Evolutionary conservation across 75 land plant species (phyloP).

Genomic region (Selaginella tamariscina): DNA sequence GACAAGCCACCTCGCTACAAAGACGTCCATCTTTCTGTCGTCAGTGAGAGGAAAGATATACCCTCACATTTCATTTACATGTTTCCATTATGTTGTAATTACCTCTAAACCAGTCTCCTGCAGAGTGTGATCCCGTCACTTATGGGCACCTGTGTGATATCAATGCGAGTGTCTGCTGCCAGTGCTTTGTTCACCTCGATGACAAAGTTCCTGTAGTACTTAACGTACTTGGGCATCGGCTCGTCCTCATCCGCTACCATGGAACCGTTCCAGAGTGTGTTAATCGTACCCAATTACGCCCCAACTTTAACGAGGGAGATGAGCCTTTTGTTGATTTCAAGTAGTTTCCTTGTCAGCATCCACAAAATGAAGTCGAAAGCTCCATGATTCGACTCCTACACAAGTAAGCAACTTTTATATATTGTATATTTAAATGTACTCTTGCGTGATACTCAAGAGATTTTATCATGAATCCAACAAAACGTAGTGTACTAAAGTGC

Average conservation of each 20-base stretch:
- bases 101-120: constrained; percentile 32
- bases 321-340: constrained; percentile 50
- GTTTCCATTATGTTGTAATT: background rate
- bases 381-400: constrained; percentile 36
- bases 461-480: background rate
- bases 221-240: constrained; percentile 29
- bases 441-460: background rate
- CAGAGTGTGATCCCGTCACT: constrained; percentile 84
- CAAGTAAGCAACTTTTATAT: background rate
- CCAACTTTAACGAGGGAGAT: constrained; percentile 59
- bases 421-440: background rate
- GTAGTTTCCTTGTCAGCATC: constrained; percentile 70
- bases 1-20: too few species aligned
- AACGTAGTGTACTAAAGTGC: background rate
- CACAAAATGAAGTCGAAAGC: constrained; percentile 67
- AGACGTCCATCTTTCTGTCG: too few species aligned
- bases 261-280: constrained; percentile 74
- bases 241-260: constrained; percentile 42
- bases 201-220: constrained; percentile 26
- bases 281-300: constrained; percentile 69
- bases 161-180: constrained; percentile 60
- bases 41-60: too few species aligned
- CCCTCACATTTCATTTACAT: background rate
- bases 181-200: constrained; percentile 45
- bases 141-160: constrained; percentile 49